These are phyloP conservation scores for Candida schatavii DNA, from an alignment of 805 yeast genomes.

Conservation along the genomic window DNA sequence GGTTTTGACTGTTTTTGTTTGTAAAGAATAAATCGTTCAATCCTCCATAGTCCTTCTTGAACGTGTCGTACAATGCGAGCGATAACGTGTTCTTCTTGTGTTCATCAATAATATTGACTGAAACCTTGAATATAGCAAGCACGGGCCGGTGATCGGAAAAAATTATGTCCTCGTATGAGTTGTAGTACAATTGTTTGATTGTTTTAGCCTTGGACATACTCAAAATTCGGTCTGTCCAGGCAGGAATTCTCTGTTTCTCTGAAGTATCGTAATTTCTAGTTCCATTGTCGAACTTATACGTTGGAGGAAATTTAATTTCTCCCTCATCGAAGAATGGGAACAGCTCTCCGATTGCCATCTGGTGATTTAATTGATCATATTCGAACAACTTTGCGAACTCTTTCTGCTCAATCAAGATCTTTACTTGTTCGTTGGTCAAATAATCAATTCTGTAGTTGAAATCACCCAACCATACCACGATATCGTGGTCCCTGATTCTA, in stretches of 20 bases:
- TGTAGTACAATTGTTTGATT: slow-evolving; percentile 59
- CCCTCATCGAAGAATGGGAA: slow-evolving; percentile 82
- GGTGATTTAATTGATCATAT: slow-evolving; percentile 74
- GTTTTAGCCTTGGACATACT: slow-evolving; percentile 54
- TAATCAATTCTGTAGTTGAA: slow-evolving; percentile 76
- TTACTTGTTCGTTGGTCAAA: slow-evolving; percentile 67
- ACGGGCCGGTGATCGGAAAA: slow-evolving; percentile 94
- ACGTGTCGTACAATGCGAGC: slow-evolving; percentile 54
- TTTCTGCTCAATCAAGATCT: slow-evolving; percentile 44
- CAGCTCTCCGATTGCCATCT: slow-evolving; percentile 70
- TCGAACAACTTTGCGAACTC: slow-evolving; percentile 56
- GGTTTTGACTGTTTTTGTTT: slow-evolving; percentile 17
- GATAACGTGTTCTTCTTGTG: slow-evolving; percentile 52
- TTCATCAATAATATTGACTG: slow-evolving; percentile 65
- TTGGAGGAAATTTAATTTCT: slow-evolving; percentile 80
- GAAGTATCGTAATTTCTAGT: slow-evolving; percentile 80
- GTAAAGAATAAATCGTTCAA: slow-evolving; percentile 36
- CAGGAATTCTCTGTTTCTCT: slow-evolving; percentile 90
- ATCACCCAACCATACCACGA: slow-evolving; percentile 88
- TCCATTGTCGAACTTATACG: slow-evolving; percentile 91
- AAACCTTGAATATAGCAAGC: slow-evolving; percentile 63
- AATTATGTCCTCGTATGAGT: slow-evolving; percentile 50
- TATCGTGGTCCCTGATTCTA: slow-evolving; percentile 68
- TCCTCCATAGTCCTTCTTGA: slow-evolving; percentile 45
- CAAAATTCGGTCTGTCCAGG: slow-evolving; percentile 94